These are phyloP conservation scores for Ceratocystis albifundus DNA, from an alignment of 2,329 filamentous ascomycete species.

Conservation along the genomic window DNA sequence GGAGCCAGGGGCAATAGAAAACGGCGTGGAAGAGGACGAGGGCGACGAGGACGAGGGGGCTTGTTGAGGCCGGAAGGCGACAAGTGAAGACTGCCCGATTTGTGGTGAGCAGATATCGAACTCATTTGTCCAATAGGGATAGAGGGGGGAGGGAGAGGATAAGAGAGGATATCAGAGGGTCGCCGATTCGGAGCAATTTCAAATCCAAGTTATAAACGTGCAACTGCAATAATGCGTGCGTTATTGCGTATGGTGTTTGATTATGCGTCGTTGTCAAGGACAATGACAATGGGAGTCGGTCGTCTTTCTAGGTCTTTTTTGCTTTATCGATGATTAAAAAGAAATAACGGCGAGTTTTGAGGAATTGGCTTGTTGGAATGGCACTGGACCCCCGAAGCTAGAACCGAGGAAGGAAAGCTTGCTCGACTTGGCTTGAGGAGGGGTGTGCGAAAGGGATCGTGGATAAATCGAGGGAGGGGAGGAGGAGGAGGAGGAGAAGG, in stretches of 20 bases:
- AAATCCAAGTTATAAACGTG: neutral
- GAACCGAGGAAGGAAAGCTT: neutral
- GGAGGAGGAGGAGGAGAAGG: too few relatives aligned
- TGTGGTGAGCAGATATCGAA: constrained; percentile 13
- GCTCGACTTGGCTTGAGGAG: neutral
- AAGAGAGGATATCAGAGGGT: neutral
- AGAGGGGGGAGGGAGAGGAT: neutral
- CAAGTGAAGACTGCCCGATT: constrained; percentile 17
- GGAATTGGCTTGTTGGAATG: neutral
- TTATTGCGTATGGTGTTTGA: neutral
- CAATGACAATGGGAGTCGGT: neutral
- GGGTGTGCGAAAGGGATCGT: neutral
- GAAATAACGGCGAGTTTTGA: neutral
- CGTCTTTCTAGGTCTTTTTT: neutral
- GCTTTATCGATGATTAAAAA: neutral
- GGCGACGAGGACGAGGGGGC: constrained; percentile 12
- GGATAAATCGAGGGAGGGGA: neutral
- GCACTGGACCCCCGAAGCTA: neutral
- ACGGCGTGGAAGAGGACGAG: constrained; percentile 1
- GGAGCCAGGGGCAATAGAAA: constrained; percentile 13
- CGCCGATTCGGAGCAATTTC: too few relatives aligned
- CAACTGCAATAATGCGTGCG: neutral
- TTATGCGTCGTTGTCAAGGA: neutral
- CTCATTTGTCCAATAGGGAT: constrained; percentile 20
- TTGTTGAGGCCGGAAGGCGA: constrained; percentile 12